phyloP scores from a whole-genome alignment of 306 rosid genomes.

The Lathyrus aphaca region DNA sequence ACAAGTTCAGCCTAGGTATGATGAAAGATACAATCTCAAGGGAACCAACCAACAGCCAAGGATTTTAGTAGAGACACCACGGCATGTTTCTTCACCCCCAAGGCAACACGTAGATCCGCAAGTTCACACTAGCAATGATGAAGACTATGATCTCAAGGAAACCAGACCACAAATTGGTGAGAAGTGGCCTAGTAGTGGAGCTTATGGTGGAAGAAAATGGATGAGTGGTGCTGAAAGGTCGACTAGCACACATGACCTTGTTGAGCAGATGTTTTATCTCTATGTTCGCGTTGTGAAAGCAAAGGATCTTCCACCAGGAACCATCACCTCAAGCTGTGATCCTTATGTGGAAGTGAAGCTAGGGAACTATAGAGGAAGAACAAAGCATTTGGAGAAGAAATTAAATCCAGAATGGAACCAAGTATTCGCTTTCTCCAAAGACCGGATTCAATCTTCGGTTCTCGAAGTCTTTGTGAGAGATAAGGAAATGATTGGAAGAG shows the following conservation, averaged over 20 bases:
- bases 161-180: slow-evolving; percentile 62
- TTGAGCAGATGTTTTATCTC: slow-evolving; percentile 77
- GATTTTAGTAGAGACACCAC: slow-evolving; percentile 52
- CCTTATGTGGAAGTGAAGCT: slow-evolving; percentile 85
- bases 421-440: slow-evolving; percentile 86
- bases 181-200: slow-evolving; percentile 51
- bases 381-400: slow-evolving; percentile 70
- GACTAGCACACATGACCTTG: slow-evolving; percentile 69
- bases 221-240: slow-evolving; percentile 58
- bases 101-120: slow-evolving; percentile 38
- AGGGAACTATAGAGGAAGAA: slow-evolving; percentile 85
- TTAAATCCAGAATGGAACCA: slow-evolving; percentile 85
- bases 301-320: slow-evolving; percentile 69
- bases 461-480: slow-evolving; percentile 83
- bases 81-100: slow-evolving; percentile 51
- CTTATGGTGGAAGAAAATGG: slow-evolving; percentile 65
- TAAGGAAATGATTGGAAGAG: slow-evolving; percentile 80
- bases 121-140: slow-evolving; percentile 43
- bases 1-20: slow-evolving; percentile 45
- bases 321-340: slow-evolving; percentile 68
- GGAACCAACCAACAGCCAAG: slow-evolving; percentile 67
- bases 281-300: slow-evolving; percentile 80
- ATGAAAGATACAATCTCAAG: slow-evolving; percentile 55
- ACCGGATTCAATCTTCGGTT: slow-evolving; percentile 67
- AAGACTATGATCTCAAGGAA: slow-evolving; percentile 53